phyloP scores from a whole-genome alignment of 441 rosid species.

The Aleurites moluccanus region DNA sequence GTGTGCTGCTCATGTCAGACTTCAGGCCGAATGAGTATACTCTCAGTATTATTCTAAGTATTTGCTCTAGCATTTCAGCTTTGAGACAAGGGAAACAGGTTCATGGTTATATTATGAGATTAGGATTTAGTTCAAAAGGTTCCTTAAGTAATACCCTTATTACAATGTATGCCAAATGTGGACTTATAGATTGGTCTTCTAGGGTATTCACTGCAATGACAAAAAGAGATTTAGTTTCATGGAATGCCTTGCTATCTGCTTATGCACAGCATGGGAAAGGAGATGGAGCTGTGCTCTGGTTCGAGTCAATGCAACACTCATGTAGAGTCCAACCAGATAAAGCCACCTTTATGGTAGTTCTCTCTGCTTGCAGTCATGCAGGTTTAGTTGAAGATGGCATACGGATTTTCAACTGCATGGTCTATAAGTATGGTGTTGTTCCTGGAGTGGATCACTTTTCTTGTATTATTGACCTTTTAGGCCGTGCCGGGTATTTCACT shows the following conservation, averaged over 20 bases:
- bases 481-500: conserved; percentile 59
- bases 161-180: conserved; percentile 66
- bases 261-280: conserved; percentile 73
- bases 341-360: conserved; percentile 52
- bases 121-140: conserved; percentile 43
- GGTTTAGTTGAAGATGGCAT: conserved; percentile 61
- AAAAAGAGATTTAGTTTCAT: conserved; percentile 47
- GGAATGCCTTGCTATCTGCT: conserved; percentile 83
- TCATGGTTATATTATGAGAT: conserved; percentile 50
- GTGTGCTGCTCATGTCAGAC: conserved; percentile 41
- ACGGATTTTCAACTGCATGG: conserved; percentile 61
- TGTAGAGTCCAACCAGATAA: conserved; percentile 45
- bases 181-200: conserved; percentile 49
- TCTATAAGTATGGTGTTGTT: conserved; percentile 44
- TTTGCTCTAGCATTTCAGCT: conserved; percentile 52
- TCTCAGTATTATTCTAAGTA: conserved; percentile 46
- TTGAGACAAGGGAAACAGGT: conserved; percentile 55
- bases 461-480: conserved; percentile 58
- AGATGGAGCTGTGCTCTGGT: conserved; percentile 53
- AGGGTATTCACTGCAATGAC: conserved; percentile 49
- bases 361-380: conserved; percentile 78
- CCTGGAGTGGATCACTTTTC: conserved; percentile 65
- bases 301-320: conserved; percentile 43
- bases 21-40: conserved; percentile 57
- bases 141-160: conserved; percentile 58